Base-by-base conservation (phyloP, 495 filamentous ascomycete genomes). In the Neurospora discreta region DNA sequence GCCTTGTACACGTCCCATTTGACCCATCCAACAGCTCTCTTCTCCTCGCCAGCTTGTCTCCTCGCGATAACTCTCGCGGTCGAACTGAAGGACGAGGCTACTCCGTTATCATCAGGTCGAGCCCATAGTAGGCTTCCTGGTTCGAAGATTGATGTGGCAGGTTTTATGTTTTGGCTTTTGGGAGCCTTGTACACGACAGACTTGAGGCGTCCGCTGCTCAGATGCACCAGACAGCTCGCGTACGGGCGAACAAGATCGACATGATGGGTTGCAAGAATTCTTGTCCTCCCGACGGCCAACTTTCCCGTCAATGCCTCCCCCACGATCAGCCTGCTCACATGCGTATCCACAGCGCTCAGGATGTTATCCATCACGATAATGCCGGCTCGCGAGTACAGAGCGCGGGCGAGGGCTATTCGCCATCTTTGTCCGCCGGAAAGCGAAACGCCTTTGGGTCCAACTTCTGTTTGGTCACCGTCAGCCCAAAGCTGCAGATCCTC, bases 361-460 rank as follows among this genome's bases (percentile, higher is more conserved):
- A 91, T 87, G 75, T 93, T 91, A 75, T 93, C 91, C 5, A 93
- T 83, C 8, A 92, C 78, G 23, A 93, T 77, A 16, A 91, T 85
- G 3, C 85, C 86, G 15, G 90, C 86, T 10, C 85, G 80, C 46
- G 90, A 92, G 74, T 93, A 93, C 3, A 92, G 82, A 2, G 91
- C 91, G 70, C 91, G 84, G 26, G 91, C 91, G 1, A 93, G 82
- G 10, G 89, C 87, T 33, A 92, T 83, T 16, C 91, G 84, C 79
- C 90, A 90, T 68, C 87, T 87, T 75, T 93, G 91, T 0, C 91
- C 91, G 68, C 91, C 91, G 11, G 88, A 90, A 4, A 93, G 83
- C 69, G 86, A 90, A 26, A 91, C 87, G 0, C 91, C 91, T 70
- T 89, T 88, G 70, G 90, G 88, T 1, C 91, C 91, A 70, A 93